phyloP scores from a whole-genome alignment of 2,329 filamentous ascomycete species.

The Sarocladium brachiariae region DNA sequence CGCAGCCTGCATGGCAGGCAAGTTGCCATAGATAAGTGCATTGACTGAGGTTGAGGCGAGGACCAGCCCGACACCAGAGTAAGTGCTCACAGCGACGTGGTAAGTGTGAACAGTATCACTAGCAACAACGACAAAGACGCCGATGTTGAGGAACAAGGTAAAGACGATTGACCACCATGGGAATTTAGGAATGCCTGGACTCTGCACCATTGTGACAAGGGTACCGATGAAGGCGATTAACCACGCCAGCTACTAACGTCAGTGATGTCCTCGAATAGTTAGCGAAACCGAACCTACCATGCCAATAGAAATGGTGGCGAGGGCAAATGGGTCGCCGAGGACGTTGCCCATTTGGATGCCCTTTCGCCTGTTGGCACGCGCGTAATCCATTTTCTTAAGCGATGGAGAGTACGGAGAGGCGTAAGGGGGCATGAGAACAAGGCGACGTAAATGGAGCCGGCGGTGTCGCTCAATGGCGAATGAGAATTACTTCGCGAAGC shows the following conservation, averaged over 20 bases:
- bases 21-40: constrained; percentile 69
- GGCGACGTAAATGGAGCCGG: constrained; percentile 10
- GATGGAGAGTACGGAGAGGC: constrained; percentile 67
- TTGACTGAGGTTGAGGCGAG: constrained; percentile 84
- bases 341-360: constrained; percentile 80
- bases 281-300: constrained; percentile 54
- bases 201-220: constrained; percentile 60
- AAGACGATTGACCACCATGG: constrained; percentile 90
- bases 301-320: constrained; percentile 88
- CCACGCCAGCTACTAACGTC: constrained; percentile 73
- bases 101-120: constrained; percentile 82
- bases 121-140: constrained; percentile 74
- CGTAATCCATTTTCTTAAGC: constrained; percentile 72
- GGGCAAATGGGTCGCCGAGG: constrained; percentile 89
- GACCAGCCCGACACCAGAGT: constrained; percentile 74
- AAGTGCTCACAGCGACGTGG: constrained; percentile 85
- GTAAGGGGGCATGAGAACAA: constrained; percentile 65
- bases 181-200: constrained; percentile 59
- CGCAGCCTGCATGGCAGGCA: constrained; percentile 72
- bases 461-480: background rate
- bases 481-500: background rate
- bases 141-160: constrained; percentile 74
- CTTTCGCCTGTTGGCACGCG: constrained; percentile 46
- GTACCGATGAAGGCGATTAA: constrained; percentile 84
- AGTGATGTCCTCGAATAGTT: background rate